phyloP scores from a whole-genome alignment of 1,284 basidiomycete genomes.

The Austropuccinia psidii region DNA sequence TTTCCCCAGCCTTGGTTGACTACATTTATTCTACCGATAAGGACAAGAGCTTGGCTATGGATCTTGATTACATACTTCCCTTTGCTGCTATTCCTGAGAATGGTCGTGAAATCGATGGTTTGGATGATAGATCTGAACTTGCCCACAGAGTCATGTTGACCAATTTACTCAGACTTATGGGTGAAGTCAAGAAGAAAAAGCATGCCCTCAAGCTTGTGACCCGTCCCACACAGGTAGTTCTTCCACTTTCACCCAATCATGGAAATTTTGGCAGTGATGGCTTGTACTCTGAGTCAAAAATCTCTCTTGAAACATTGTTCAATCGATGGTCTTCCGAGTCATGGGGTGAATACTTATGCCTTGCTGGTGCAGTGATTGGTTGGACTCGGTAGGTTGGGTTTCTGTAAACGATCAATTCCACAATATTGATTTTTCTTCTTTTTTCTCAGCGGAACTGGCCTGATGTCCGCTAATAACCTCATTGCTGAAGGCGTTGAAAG shows the following conservation, averaged over 20 bases:
- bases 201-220: conserved; percentile 92
- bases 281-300: conserved; percentile 96
- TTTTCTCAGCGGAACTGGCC: conserved; percentile 94
- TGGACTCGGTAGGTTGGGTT: conserved; percentile 49
- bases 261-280: conserved; percentile 97
- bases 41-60: conserved; percentile 62
- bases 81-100: conserved; percentile 98
- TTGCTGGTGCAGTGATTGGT: conserved; percentile 97
- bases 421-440: conserved; percentile 37
- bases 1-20: conserved; percentile 66
- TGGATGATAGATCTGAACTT: conserved; percentile 95
- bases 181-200: conserved; percentile 96
- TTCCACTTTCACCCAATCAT: conserved; percentile 95
- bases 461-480: conserved; percentile 93
- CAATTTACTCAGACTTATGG: conserved; percentile 88
- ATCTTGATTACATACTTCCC: conserved; percentile 95
- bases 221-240: conserved; percentile 92
- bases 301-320: conserved; percentile 94
- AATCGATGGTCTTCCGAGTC: conserved; percentile 96
- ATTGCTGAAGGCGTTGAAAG: conserved; percentile 90
- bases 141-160: conserved; percentile 88
- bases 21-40: conserved; percentile 80
- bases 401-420: not conserved
- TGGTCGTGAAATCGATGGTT: conserved; percentile 89
- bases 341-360: conserved; percentile 97